Percentiles rank a stretch among this genome's conserved stretches.
These are phyloP conservation scores for Phytopythium montanum DNA, from an alignment of 352 stramenopile species.

Conservation along the genomic window DNA sequence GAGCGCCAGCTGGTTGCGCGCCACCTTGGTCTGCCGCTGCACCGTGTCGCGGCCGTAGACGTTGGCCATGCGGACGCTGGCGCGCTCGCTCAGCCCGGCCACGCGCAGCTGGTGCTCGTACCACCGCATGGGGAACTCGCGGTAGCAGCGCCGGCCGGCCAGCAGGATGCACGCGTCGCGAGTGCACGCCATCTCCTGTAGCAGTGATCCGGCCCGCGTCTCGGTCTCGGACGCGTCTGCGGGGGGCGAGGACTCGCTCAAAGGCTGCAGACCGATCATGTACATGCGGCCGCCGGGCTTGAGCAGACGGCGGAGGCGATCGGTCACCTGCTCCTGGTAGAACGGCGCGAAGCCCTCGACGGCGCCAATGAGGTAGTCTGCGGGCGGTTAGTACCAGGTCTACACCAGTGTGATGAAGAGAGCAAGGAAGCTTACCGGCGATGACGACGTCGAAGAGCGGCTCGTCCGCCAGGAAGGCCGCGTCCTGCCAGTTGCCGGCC, in stretches of 20 bases:
- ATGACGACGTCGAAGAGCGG: conserved; percentile 76
- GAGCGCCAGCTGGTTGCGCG: conserved; percentile 70
- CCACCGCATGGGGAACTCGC: conserved; percentile 90
- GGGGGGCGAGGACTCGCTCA: conserved; percentile 51
- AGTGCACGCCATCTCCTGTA: conserved; percentile 68
- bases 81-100: conserved; percentile 45
- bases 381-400: background rate
- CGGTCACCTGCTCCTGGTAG: conserved; percentile 70
- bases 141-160: conserved; percentile 82
- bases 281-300: conserved; percentile 86
- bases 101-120: conserved; percentile 71
- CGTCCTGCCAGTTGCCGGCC: conserved; percentile 73
- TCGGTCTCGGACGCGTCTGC: conserved; percentile 23
- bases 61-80: conserved; percentile 75
- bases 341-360: conserved; percentile 92
- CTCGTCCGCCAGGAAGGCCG: conserved; percentile 54
- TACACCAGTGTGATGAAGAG: background rate
- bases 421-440: conserved; percentile 25
- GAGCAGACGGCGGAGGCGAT: conserved; percentile 67
- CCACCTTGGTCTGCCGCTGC: conserved; percentile 88
- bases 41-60: conserved; percentile 85
- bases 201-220: conserved; percentile 23
- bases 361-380: conserved; percentile 91
- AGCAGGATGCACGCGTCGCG: conserved; percentile 90
- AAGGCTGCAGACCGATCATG: conserved; percentile 83